Percentiles rank a stretch among this genome's conserved stretches.
Evolutionary conservation across 164 flowering plant species (phyloP).

Genomic region (Annona cherimola): DNA sequence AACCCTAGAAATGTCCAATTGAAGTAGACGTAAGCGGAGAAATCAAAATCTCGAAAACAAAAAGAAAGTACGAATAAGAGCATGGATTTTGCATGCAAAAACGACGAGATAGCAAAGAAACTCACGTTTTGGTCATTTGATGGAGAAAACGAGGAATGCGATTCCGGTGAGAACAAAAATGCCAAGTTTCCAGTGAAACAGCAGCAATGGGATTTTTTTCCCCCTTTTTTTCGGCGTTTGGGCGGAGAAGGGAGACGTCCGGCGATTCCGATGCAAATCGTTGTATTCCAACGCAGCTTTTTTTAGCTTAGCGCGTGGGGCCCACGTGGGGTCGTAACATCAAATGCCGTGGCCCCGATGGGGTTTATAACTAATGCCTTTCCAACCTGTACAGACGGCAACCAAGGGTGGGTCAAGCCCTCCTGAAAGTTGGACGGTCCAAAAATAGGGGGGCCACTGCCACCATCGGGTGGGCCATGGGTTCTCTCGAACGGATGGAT

Average conservation of each 20-base stretch:
- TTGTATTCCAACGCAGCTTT: background rate
- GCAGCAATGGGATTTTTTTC: background rate
- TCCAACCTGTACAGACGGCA: no score
- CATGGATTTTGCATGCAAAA: background rate
- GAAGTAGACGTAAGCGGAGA: slow-evolving; percentile 3
- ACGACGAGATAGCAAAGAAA: background rate
- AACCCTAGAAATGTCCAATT: background rate
- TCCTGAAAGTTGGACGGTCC: background rate
- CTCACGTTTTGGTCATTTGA: background rate
- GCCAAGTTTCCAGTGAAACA: background rate
- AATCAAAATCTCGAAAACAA: background rate
- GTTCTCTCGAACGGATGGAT: background rate
- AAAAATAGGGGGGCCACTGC: no score
- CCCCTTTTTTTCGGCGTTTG: background rate
- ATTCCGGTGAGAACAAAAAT: background rate
- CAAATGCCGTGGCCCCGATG: background rate
- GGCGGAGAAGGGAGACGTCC: background rate
- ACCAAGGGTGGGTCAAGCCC: no score
- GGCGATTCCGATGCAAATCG: background rate
- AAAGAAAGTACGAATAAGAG: slow-evolving; percentile 2
- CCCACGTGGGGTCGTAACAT: background rate
- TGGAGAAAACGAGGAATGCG: background rate
- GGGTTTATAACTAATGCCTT: no score
- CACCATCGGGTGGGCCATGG: background rate
- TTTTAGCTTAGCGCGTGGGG: background rate